Base-by-base conservation (phyloP, 1,284 basidiomycete species). In the Ceratobasidium sp. region DNA sequence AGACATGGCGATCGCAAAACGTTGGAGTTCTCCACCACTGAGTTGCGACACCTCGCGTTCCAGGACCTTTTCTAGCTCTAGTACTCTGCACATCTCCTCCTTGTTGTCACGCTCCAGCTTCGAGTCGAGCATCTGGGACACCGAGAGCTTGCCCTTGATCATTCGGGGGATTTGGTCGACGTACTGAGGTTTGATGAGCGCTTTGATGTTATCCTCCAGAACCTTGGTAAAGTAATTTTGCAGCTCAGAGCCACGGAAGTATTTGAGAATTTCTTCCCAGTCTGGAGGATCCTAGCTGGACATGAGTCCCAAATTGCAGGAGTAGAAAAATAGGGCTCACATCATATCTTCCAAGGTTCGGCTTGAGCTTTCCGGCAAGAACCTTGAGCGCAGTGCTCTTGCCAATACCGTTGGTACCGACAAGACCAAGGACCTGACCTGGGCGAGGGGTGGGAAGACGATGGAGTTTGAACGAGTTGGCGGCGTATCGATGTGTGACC, bases 141-240 rank as follows among this genome's bases (percentile, higher is more conserved):
- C 95, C 0, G 89, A 90, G 85, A 94, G 87, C 70, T 84, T 85
- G 72, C 92, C 94, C 83, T 98, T 98, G 85, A 98, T 93, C 53
- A 94, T 94, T 71, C 91, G 88, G 7, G 96, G 96, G 78, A 98
- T 98, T 80, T 98, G 95, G 80, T 98, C 96, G 76, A 98, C 96
- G 79, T 98, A 98, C 87, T 98, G 96, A 0, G 96, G 96, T 82
- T 98, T 98, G 81, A 98, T 98, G 75, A 98, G 87, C 0, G 96
- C 95, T 83, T 97, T 97, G 78, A 98, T 84, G 79, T 98, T 95
- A 81, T 98, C 96, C 82, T 98, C 96, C 28, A 98, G 86, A n/a
- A 98, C 92, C 82, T 97, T 97, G 64, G 95, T 98, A 82, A 98
- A 98, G 84, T 98, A 98, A 81, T 98, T 98, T 80, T 98, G 96